phyloP scores from a whole-genome alignment of 1,284 basidiomycete species.

The Ganoderma sinense region DNA sequence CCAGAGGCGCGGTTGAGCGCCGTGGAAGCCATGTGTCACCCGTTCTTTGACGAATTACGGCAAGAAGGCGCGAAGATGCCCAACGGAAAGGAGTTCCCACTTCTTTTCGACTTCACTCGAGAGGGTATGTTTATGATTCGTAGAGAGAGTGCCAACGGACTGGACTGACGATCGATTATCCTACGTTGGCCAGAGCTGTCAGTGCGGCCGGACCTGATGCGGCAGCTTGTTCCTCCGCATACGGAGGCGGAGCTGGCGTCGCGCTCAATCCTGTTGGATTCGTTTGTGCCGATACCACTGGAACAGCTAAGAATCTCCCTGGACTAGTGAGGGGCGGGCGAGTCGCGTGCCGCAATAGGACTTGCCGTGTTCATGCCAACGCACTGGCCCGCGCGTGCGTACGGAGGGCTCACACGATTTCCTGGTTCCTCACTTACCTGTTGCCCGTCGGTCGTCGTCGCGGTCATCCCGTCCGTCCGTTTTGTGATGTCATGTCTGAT shows the following conservation, averaged over 20 bases:
- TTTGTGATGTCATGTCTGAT: conserved; percentile 18
- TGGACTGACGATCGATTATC: conserved; percentile 7
- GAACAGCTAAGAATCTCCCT: conserved; percentile 91
- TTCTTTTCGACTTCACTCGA: conserved; percentile 95
- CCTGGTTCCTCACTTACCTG: conserved; percentile 3
- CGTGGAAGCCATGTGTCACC: conserved; percentile 93
- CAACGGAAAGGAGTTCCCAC: conserved; percentile 95
- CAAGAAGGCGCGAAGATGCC: conserved; percentile 93
- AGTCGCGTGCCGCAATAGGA: conserved; percentile 26
- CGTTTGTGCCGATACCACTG: conserved; percentile 93
- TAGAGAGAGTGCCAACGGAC: conserved; percentile 2
- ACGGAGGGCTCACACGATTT: not conserved
- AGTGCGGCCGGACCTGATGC: conserved; percentile 93
- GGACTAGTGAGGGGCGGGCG: conserved; percentile 61
- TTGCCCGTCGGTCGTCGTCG: conserved; percentile 10
- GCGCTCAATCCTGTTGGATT: conserved; percentile 88
- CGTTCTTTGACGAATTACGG: conserved; percentile 97
- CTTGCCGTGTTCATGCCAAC: conserved; percentile 20
- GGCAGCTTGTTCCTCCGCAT: conserved; percentile 89
- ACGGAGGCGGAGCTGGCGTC: conserved; percentile 89
- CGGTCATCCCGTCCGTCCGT: not conserved
- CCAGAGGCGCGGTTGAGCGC: conserved; percentile 92
- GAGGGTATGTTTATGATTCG: conserved; percentile 72
- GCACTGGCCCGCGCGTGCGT: not conserved
- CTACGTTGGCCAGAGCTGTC: conserved; percentile 79